Evolutionary conservation across 495 filamentous ascomycete genomes (phyloP), one percentile per base, ranked within the genome.

Genomic region (Aspergillus nanangensis): DNA sequence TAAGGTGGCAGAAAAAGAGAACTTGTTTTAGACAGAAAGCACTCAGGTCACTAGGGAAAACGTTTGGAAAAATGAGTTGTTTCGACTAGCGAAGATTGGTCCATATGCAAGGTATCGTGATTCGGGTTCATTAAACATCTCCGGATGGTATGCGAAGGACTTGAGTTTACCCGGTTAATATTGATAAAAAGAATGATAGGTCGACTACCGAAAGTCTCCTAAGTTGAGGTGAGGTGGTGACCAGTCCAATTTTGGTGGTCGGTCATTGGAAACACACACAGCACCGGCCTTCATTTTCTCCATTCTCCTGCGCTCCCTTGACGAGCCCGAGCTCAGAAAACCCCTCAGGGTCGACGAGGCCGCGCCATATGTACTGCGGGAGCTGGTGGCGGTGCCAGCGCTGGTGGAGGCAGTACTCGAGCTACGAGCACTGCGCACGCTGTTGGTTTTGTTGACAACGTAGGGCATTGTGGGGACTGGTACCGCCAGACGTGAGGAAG

Each of bases 161-260:
- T 31, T 13, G 13, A 20, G n/a, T 10, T 14, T 39, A 3, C 17
- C 18, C 13, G 17, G 10, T 17, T 36, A 5, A 32, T 21, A 4
- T 10, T 10, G 18, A 13, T 13, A 29, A 33, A 23, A 8, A 27
- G 1, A 44, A 29, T 14, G 38, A 17, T 37, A 22, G 22, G n/a
- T 36, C 34, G 37, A 36, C 40, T 65, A 67, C n/a, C 56, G 58
- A 24, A 71, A 50, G 35, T 67, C 57, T 29, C 55, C 57, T 41
- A 72, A 46, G 41, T 72, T 66, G 36, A 72, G 49, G 37, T 69
- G 62, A 11, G 70, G 70, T 10, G 70, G 70, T 22, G 62, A 44
- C 70, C 70, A 74, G 50, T 71, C 60, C 47, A 74, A 51, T 32
- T 53, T 63, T 15, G 70, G 70, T 8, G 70, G 63, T 18, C 61